Conservation (phyloP, 441 rosid species). For the Syzygium syzygioides region DNA sequence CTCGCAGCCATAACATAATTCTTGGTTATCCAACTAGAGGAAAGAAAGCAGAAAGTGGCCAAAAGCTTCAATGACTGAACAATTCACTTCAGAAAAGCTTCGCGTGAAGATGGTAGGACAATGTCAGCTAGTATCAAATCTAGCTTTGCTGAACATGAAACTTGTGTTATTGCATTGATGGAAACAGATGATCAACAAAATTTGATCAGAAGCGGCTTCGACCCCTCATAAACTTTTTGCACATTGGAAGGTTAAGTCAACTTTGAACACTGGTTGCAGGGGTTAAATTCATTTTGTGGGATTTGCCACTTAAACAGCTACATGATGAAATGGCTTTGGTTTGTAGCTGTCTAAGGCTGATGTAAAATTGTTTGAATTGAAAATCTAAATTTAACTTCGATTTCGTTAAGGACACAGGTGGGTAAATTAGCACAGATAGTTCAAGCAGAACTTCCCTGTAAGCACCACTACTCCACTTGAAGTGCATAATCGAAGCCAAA, state of each 20-base stretch:
- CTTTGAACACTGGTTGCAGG: not conserved
- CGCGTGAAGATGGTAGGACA: not conserved
- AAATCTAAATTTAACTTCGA: not conserved
- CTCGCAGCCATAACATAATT: not conserved
- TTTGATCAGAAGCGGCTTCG: not conserved
- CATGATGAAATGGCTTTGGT: not conserved
- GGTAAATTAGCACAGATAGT: not conserved
- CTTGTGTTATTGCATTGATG: not conserved
- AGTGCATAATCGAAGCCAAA: not conserved
- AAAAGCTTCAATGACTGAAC: not conserved
- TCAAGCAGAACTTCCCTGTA: not conserved
- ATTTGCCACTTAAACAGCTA: not conserved
- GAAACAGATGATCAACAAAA: not conserved
- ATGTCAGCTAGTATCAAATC: not conserved
- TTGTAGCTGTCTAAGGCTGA: not conserved
- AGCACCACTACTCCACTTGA: not conserved
- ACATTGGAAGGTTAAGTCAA: not conserved
- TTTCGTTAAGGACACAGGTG: accelerated
- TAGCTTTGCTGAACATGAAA: not conserved
- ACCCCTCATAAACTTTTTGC: not conserved
- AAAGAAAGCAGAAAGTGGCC: not conserved
- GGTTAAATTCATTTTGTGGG: not conserved
- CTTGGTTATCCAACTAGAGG: not conserved
- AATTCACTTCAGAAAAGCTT: not conserved
- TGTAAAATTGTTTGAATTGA: not conserved